Evolutionary conservation across 495 filamentous ascomycete genomes (phyloP), one percentile per base, ranked within the genome.

Genomic region (Aspergillus biplanus): DNA sequence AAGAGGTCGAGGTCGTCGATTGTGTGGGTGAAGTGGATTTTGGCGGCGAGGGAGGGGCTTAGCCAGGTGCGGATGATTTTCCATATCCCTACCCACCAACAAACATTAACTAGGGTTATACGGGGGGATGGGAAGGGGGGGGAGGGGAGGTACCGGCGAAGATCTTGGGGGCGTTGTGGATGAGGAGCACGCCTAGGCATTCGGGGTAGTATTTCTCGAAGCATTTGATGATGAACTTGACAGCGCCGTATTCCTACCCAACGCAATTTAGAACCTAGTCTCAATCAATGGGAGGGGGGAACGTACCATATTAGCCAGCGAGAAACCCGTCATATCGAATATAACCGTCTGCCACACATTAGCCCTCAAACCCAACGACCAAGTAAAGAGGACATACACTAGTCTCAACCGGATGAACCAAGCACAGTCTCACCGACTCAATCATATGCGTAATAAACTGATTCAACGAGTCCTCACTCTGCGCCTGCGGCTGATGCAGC

Each of bases 201-300:
- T 97, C 93, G 11, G 93, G 93, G 71, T 97, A 97, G 74, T 96
- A 96, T 27, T 90, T 92, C 78, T 97, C 93, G 69, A 97, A 96
- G 72, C 90, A 93, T 76, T 92, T 92, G 77, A 97, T 92, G 82
- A 97, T 93, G 78, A 96, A 97, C 70, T 92, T 97, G 27, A 97
- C 90, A 0, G 93, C 92, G 0, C 89, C 84, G 73, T 96, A 97
- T 71, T 97, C 93, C 90, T 92, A 47, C 37, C n/a, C n/a, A 13
- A 11, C 21, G 1, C 4, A 44, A 12, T 6, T 44, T 7, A 12
- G 21, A 2, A 27, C 21, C 21, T 27, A 27, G 21, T 27, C 39
- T 44, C 39, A 12, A 15, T 44, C 11, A 13, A 4, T 44, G 39
- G 8, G 5, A 15, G 39, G 39, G 3, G 37, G 37, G 37, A 13